A percentile compares a stretch with the other conserved stretches of the same genome.
Conservation (phyloP, 106 monocot species). For the Phalaenopsis aphrodite region DNA sequence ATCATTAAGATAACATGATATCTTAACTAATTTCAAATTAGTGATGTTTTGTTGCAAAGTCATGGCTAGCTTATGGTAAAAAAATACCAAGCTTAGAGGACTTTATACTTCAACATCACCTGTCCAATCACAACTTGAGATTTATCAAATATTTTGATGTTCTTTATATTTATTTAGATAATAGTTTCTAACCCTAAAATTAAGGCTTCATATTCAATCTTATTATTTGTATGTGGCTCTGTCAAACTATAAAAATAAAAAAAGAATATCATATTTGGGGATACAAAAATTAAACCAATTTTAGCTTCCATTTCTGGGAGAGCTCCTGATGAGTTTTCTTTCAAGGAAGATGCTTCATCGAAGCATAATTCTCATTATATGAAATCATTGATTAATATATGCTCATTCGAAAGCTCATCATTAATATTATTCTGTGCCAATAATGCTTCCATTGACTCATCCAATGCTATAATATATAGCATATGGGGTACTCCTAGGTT, state of each 20-base stretch:
- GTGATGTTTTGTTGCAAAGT: too few relatives aligned
- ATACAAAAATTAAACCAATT: not conserved
- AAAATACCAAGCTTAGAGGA: too few relatives aligned
- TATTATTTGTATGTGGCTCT: constrained; percentile 1
- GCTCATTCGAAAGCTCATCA: constrained; percentile 5
- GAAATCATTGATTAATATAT: not conserved
- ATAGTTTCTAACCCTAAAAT: not conserved
- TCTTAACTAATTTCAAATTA: not conserved
- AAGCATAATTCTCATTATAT: constrained; percentile 6
- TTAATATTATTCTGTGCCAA: constrained; percentile 4
- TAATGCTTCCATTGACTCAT: not conserved
- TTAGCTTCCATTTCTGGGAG: not conserved
- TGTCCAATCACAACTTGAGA: not conserved
- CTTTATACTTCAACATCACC: too few relatives aligned
- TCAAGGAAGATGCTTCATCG: not conserved
- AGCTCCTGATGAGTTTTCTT: not conserved
- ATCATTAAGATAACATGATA: not conserved
- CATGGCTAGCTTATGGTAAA: too few relatives aligned
- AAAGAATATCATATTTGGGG: not conserved
- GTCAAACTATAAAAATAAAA: not conserved
- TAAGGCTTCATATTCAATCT: constrained; percentile 9
- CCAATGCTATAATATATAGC: not conserved
- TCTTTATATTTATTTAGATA: not conserved
- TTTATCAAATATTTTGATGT: not conserved
- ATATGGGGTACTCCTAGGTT: not conserved